phyloP scores from a whole-genome alignment of 768 basidiomycete genomes.

The Strobilomyces dryophilus region DNA sequence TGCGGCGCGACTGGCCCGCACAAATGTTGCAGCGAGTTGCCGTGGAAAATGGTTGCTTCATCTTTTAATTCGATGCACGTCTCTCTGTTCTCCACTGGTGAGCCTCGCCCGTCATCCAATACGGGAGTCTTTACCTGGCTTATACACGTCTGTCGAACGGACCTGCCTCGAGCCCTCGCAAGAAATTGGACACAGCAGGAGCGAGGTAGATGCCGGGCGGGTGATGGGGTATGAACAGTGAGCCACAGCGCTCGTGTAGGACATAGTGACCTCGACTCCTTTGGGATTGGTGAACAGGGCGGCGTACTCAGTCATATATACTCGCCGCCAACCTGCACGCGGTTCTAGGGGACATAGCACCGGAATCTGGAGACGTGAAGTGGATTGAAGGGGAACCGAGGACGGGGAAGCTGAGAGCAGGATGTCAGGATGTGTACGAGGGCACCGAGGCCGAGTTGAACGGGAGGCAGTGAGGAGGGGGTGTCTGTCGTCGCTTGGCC shows the following conservation, averaged over 20 bases:
- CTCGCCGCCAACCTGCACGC: background rate
- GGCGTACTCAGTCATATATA: background rate
- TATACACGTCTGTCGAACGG: background rate
- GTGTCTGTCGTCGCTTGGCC: background rate
- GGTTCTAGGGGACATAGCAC: slow-evolving; percentile 14
- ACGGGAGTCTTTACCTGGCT: background rate
- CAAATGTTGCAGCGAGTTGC: background rate
- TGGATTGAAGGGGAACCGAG: slow-evolving; percentile 13
- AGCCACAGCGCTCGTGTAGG: too few species aligned
- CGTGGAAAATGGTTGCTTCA: slow-evolving; percentile 6
- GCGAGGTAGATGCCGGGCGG: too few species aligned
- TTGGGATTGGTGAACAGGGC: background rate
- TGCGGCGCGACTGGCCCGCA: background rate
- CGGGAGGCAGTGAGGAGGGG: slow-evolving; percentile 10
- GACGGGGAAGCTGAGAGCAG: slow-evolving; percentile 13
- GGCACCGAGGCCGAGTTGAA: slow-evolving; percentile 50
- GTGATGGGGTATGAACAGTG: too few species aligned
- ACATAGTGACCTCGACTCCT: background rate
- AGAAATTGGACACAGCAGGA: too few species aligned
- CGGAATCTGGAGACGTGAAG: background rate
- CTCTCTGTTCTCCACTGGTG: background rate
- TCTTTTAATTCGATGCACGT: background rate
- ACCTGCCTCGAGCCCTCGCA: background rate
- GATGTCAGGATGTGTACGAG: slow-evolving; percentile 46
- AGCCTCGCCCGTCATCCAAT: background rate